These are phyloP conservation scores for Babesia ovata DNA, from an alignment of 169 alveolate species.

Conservation along the genomic window DNA sequence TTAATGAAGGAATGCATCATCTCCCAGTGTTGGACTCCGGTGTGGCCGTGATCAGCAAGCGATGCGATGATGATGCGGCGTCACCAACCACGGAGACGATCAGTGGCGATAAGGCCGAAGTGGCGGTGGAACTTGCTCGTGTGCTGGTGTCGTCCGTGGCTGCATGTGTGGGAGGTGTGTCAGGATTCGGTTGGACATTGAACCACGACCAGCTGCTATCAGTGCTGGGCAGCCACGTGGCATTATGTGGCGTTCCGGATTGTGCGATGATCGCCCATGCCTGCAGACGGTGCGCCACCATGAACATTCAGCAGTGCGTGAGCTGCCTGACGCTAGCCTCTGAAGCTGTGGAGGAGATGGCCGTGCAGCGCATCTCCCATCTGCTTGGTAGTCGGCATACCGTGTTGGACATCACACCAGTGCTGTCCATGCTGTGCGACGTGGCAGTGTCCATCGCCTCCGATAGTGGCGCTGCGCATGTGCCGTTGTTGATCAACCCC, in stretches of 20 bases:
- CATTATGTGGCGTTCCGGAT: not conserved
- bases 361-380: not conserved
- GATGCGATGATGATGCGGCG: too few species aligned
- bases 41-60: too few species aligned
- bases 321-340: not conserved
- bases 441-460: not conserved
- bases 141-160: too few species aligned
- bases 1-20: too few species aligned
- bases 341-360: not conserved
- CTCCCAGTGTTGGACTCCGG: too few species aligned
- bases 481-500: too few species aligned
- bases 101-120: too few species aligned
- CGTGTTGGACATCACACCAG: constrained; percentile 15
- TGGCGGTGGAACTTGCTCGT: not conserved
- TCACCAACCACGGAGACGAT: too few species aligned
- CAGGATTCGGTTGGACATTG: too few species aligned
- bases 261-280: not conserved
- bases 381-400: not conserved
- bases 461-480: too few species aligned
- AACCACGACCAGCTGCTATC: constrained; percentile 37
- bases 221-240: not conserved
- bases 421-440: not conserved
- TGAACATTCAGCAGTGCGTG: constrained; percentile 23
- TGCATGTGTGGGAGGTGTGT: too few species aligned
- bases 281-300: not conserved